Evolutionary conservation across 768 basidiomycete species (phyloP), one percentile per base, ranked within the genome.

Genomic region (Phlegmacium glaucopus): DNA sequence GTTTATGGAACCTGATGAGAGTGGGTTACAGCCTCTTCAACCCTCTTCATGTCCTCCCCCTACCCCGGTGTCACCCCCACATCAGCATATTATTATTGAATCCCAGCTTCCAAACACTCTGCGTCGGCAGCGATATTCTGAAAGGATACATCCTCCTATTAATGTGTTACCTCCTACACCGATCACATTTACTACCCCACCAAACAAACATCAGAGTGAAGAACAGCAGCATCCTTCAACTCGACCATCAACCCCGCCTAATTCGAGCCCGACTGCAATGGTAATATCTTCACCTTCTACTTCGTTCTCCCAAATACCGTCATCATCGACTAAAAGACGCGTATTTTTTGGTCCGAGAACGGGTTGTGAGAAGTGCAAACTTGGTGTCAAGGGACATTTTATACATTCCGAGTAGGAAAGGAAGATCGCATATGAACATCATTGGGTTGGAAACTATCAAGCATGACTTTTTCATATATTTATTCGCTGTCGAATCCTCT

Each of bases 281-380:
- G 51, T 49, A 27, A 58, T 62, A 15, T 64, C 22, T 22, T 22
- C 65, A 9, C 61, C 65, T 1, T 52, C 58, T 12, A 46, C 49
- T 22, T 56, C 59, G 5, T 58, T 58, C 29, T 16, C 60, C 30
- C 41, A 49, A 32, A 13, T 48, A 3, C 29, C 54, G 3, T 16
- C 40, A 39, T 10, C 11, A 16, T 49, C 47, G 47, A 51, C 50
- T 12, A 66, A 59, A 52, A 53, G 53, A 42, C 61, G 64, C 30
- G 61, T 68, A 51, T 57, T 60, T 43, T 65, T 68, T 53, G 67
- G 67, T 7, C 67, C 65, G 2, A 52, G 62, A 32, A 54, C 57
- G 29, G 61, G 63, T 39, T 67, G 63, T 55, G 57, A 66, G 25
- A 62, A 61, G 50, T 66, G 64, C 41, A 51, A 53, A 50, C 54